Base-by-base conservation (phyloP, 148 eudicot genomes). In the Cornus controversa region DNA sequence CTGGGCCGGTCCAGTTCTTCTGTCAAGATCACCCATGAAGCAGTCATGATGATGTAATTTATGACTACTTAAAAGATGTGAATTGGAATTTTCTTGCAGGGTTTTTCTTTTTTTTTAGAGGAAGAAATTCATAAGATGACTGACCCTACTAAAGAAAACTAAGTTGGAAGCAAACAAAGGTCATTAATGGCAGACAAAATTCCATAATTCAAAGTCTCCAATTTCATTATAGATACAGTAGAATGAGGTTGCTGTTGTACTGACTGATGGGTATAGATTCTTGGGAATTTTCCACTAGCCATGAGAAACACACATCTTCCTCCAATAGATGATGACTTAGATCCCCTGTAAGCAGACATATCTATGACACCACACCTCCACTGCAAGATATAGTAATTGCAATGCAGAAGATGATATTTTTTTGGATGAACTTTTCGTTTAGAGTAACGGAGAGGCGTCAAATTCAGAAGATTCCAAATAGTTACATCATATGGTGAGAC, bases 181-280 rank as follows among this genome's bases (percentile, higher is more conserved):
- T 58, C 47, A 22, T 26, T 73, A 73, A 73, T 58, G 76, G 76
- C 34, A 3, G 34, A 29, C 34, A 29, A 1, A 29, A 29, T 29
- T 29, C 34, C 69, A 18, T 5, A 37, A 40, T 74, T 74, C 68
- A 73, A 31, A 63, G 77, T 74, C 53, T 26, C 42, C 27, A 36
- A 7, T 34, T 34, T 50, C 53, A 62, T 74, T 53, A 74, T 62
- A 74, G 67, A 74, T 62, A 74, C 6, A n/a, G 42, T 74, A 74
- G 76, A 72, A 72, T 64, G 64, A 60, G 11, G 23, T 25, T 60
- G 57, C 57, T 50, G 14, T 13, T 13, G 7, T 31, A 67, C 31
- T 16, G 70, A 67, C 70, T 29, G 45, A 67, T 67, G 36, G 70
- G 70, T 67, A 18, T 67, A 29, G 70, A 34, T 67, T 67, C 24